Base-by-base conservation (phyloP, 2,329 filamentous ascomycete genomes). In the Neonectria faginata region DNA sequence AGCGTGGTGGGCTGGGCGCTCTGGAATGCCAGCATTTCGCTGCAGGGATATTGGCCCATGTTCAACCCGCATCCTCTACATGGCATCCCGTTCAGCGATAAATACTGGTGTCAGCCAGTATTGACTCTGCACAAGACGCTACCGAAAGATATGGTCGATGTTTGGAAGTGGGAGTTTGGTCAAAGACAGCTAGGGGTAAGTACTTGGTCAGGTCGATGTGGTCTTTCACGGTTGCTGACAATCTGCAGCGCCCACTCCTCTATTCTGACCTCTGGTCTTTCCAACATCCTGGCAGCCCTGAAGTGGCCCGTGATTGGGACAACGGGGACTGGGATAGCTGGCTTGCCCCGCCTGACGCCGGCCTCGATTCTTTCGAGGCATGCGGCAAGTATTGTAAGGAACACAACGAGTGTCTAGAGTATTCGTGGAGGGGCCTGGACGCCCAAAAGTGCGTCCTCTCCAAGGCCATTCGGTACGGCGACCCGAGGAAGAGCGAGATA, bases 21-120 rank as follows among this genome's bases (percentile, higher is more conserved):
- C 48, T 79, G 78, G 65, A 78, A 83, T 44, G 80, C 78, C 20
- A 81, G 81, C 1, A 77, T 86, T 10, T 69, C 76, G 4, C 57
- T 86, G 62, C 81, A 79, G 18, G 84, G 83, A 6, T 77, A 83
- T 57, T 86, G 80, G 78, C 83, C 83, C 3, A 76, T 84, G 73
- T 85, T 85, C 76, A 81, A 80, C 66, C 76, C 78, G n/a, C 84
- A 87, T 66, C 77, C 85, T 41, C 71, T 85, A 25, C 83, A 86
- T 53, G 78, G 80, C 3, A 79, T 85, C 27, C 83, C 84, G 0
- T 85, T 82, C 53, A 78, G 79, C 36, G 76, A 81, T 18, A 66
- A 67, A n/a, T 78, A 84, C 63, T 85, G 84, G 84, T 86, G 84
- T 42, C 83, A 85, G 66, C 83, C 84, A 2, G 79, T 81, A 1